Percentiles rank a stretch among this genome's conserved stretches.
These are phyloP conservation scores for Trichoderma brevicompactum DNA, from an alignment of 2,329 filamentous ascomycete species.

Conservation along the genomic window DNA sequence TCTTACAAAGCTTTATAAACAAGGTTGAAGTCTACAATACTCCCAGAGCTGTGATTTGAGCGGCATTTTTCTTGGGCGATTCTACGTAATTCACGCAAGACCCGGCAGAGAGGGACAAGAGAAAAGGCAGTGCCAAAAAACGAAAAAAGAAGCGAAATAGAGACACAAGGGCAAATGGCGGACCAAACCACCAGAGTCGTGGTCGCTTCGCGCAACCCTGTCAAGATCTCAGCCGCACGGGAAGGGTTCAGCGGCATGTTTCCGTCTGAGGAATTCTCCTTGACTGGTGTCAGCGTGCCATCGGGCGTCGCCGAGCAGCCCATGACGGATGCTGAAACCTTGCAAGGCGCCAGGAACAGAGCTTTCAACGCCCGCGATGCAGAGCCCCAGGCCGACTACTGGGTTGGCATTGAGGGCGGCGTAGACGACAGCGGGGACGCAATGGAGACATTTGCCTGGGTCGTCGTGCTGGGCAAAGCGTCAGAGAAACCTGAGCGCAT, in stretches of 20 bases:
- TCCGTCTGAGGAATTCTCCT: slow-evolving; percentile 35
- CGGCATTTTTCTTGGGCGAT: too few relatives aligned
- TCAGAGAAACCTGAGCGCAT: slow-evolving; percentile 30
- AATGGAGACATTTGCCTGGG: slow-evolving; percentile 48
- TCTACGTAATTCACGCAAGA: too few relatives aligned
- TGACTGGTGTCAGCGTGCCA: slow-evolving; percentile 40
- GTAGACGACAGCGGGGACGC: slow-evolving; percentile 39
- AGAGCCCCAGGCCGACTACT: slow-evolving; percentile 44
- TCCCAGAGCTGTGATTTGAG: too few relatives aligned
- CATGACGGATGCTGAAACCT: slow-evolving; percentile 45
- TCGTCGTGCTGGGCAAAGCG: slow-evolving; percentile 39
- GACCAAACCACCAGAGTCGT: slow-evolving; percentile 34
- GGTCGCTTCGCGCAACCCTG: slow-evolving; percentile 47
- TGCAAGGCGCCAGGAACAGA: slow-evolving; percentile 46
- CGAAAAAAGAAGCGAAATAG: not conserved
- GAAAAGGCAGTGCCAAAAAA: too few relatives aligned
- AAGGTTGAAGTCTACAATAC: not conserved
- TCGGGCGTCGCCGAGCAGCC: slow-evolving; percentile 49
- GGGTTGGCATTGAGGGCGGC: slow-evolving; percentile 50
- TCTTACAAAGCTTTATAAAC: not conserved
- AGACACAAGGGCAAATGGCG: not conserved
- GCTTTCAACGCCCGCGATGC: slow-evolving; percentile 40
- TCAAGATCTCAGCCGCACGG: slow-evolving; percentile 46
- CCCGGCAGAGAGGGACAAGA: not conserved
- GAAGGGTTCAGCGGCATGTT: slow-evolving; percentile 46